Evolutionary conservation across 495 filamentous ascomycete species (phyloP).

Genomic region (Penicillium verhagenii): DNA sequence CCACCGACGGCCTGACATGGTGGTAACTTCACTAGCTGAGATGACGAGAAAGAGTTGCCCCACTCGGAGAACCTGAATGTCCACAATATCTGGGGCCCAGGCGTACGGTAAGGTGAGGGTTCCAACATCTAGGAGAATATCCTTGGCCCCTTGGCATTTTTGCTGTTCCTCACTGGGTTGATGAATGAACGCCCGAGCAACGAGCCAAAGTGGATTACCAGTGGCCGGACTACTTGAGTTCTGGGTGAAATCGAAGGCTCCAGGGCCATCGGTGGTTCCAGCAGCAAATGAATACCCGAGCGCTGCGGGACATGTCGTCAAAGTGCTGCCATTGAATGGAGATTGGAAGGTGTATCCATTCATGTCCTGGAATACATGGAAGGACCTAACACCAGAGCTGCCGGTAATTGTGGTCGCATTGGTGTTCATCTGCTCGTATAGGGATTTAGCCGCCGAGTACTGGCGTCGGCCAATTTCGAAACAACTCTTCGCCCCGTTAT

Average conservation of each 20-base stretch:
- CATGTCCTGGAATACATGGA: constrained; percentile 76
- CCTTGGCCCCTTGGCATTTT: constrained; percentile 79
- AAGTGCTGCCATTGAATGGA: constrained; percentile 67
- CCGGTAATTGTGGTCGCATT: constrained; percentile 49
- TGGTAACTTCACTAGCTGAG: constrained; percentile 87
- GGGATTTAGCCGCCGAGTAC: constrained; percentile 59
- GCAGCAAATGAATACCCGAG: constrained; percentile 93
- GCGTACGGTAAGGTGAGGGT: constrained; percentile 75
- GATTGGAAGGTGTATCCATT: constrained; percentile 70
- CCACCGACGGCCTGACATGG: constrained; percentile 94
- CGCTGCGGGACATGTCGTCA: constrained; percentile 84
- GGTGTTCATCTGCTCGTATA: constrained; percentile 55
- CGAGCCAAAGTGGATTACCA: constrained; percentile 73
- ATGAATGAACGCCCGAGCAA: constrained; percentile 72
- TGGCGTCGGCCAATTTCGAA: constrained; percentile 71
- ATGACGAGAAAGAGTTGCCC: constrained; percentile 88
- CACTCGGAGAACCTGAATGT: constrained; percentile 84
- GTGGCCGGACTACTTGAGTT: constrained; percentile 73
- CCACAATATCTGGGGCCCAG: constrained; percentile 92
- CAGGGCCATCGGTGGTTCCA: constrained; percentile 91
- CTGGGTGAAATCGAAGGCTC: constrained; percentile 92
- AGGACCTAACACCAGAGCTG: constrained; percentile 60
- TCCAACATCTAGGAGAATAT: constrained; percentile 87
- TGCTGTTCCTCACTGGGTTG: constrained; percentile 68
- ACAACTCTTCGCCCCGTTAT: constrained; percentile 70